Evolutionary conservation across 164 flowering plant genomes (phyloP), one percentile per base, ranked within the genome.

Genomic region (Vitis riparia): DNA sequence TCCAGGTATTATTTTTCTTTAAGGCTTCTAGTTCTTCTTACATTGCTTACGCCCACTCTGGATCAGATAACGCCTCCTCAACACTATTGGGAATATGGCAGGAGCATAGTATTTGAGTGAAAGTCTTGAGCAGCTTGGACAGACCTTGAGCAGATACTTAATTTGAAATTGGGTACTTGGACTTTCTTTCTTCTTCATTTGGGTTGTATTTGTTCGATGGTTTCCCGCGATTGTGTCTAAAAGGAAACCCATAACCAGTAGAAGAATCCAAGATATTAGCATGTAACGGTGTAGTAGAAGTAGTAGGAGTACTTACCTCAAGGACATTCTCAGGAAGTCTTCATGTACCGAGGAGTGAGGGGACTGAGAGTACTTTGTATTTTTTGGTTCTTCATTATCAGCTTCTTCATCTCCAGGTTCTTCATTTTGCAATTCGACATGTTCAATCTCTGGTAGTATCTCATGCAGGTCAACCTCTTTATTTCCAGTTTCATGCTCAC

Each of bases 111-210:
- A 37, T 23, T 58, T 58, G 6, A 58, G 62, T 58, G 62, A 58
- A 58, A 58, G 62, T 58, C 62, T 58, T 58, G 27, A 30, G 47
- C 51, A 0, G 27, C 47, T 23, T 23, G 16, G 65, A 44, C 16
- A 37, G 51, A 44, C 65, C 51, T 23, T 23, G 51, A 32, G 15
- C 5, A 62, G 37, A 62, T 51, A 32, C 27, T 1, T 62, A 62
- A 62, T 44, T 62, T 62, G 8, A 2, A 62, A 37, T 37, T 62
- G 19, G 65, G 65, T 37, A 62, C 51, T 62, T 62, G 65, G 65
- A 62, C 7, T 37, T 37, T 37, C 44, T 37, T 37, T 37, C 0
- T 37, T 37, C 5, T 37, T 37, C 7, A 37, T 61, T 0, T 27
- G 9, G 0, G 47, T 0, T 27, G 10, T 61, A 61, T 61, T 8